Evolutionary conservation across 352 stramenopile species (phyloP), one percentile per base, ranked within the genome.

Genomic region (Globisporangium cystogenes): DNA sequence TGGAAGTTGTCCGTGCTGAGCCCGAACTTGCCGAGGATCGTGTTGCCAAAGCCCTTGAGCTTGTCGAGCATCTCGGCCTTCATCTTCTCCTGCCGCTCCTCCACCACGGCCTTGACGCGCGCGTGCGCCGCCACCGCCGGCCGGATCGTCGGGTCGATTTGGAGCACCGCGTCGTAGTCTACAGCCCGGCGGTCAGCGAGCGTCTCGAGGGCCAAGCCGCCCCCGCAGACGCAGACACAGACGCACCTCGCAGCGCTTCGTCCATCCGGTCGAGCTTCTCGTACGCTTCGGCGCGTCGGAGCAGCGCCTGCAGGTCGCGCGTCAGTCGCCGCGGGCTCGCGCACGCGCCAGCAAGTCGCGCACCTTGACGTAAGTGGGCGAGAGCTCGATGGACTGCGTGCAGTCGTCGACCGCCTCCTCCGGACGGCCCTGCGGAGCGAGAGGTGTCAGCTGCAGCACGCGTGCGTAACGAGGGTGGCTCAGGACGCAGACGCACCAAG

Each of bases 1-100:
- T 99, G 87, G 67, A 99, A 99, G 72, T 99, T 99, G 79, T 99
- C 97, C 23, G 98, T 90, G 69, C 92, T 99, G 60, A 99, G 78
- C 33, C 97, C 97, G 74, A 99, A 99, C 64, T 99, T 99, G 55
- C 96, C 93, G 20, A 99, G 73, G 46, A 99, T 86, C 49, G 82
- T 97, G 75, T 99, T 99, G 24, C 97, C 97, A 53, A 99, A 93
- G 50, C 98, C 97, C 71, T 99, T 99, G 51, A 99, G 86, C 70
- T 93, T 95, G 51, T 92, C 95, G 58, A 99, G 68, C 68, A 98
- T 99, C 72, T 98, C 95, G 26, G 92, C 90, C 75, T 99, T 99
- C 68, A 99, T 87, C 72, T 99, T 98, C 67, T 99, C 97, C 58
- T 98, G 82, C 41, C 92, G 80, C 62, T 98, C 93, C 33, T 97